phyloP scores from a whole-genome alignment of 1,284 basidiomycete genomes.

The Cryptococcus deneoformans region DNA sequence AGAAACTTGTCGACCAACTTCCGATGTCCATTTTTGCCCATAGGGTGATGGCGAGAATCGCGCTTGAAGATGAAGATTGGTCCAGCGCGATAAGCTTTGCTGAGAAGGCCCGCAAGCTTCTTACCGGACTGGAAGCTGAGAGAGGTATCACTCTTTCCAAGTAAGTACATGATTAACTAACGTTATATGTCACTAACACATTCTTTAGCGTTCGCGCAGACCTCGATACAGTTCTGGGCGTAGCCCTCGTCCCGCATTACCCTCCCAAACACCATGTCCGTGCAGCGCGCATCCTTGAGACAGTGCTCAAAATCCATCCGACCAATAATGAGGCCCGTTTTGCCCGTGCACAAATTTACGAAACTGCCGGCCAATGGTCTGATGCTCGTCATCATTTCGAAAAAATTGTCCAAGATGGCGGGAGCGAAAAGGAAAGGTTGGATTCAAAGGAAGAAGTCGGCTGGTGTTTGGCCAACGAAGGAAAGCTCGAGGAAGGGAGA shows the following conservation, averaged over 20 bases:
- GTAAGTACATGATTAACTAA: conserved; percentile 27
- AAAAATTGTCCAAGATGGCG: conserved; percentile 48
- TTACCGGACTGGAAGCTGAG: conserved; percentile 59
- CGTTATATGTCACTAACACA: not conserved
- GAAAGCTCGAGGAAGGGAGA: conserved; percentile 57
- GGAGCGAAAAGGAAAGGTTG: conserved; percentile 51
- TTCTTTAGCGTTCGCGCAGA: conserved; percentile 26
- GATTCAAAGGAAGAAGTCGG: conserved; percentile 78
- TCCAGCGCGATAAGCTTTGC: conserved; percentile 67
- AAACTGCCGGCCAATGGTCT: conserved; percentile 64
- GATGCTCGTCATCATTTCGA: conserved; percentile 67
- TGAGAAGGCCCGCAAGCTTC: conserved; percentile 64
- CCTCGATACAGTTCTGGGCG: conserved; percentile 42
- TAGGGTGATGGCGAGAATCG: conserved; percentile 69
- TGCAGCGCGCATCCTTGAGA: conserved; percentile 70
- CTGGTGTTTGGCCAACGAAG: conserved; percentile 74
- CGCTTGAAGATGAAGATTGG: conserved; percentile 72
- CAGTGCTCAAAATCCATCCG: conserved; percentile 63
- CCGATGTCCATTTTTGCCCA: conserved; percentile 67
- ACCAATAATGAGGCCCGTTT: conserved; percentile 67
- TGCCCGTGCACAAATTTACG: conserved; percentile 69
- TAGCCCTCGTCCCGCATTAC: conserved; percentile 75
- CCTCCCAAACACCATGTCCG: conserved; percentile 85
- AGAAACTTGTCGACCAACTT: conserved; percentile 44
- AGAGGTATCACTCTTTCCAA: conserved; percentile 58